Conservation (phyloP, 1,284 basidiomycete species). For the Ceratobasidium sp. region DNA sequence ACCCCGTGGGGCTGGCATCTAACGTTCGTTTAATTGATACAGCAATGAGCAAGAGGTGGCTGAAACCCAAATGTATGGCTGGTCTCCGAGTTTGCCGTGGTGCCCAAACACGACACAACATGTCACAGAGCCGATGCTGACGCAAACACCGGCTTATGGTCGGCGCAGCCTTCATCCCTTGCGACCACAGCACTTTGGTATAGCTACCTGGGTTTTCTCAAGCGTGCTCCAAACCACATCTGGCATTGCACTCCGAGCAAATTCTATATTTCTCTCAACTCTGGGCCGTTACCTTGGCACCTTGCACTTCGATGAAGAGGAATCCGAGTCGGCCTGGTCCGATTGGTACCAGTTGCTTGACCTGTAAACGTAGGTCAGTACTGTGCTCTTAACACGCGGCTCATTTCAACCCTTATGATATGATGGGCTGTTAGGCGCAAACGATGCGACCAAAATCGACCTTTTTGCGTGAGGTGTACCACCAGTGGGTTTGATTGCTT, state of each 20-base stretch:
- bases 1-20: too few relatives aligned
- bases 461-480: slow-evolving; percentile 19
- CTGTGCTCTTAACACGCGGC: not conserved
- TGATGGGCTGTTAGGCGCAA: slow-evolving; percentile 10
- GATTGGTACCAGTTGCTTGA: slow-evolving; percentile 35
- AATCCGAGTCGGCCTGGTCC: slow-evolving; percentile 31
- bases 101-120: not conserved
- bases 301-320: slow-evolving; percentile 1
- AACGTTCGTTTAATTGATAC: too few relatives aligned
- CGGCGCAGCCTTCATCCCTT: not conserved
- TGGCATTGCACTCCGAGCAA: not conserved
- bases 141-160: not conserved
- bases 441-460: slow-evolving; percentile 21
- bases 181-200: not conserved
- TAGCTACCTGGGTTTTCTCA: not conserved
- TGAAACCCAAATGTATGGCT: too few relatives aligned
- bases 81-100: too few relatives aligned
- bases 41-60: too few relatives aligned
- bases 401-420: not conserved
- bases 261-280: not conserved
- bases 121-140: not conserved
- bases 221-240: not conserved
- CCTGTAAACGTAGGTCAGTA: slow-evolving; percentile 41
- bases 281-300: slow-evolving; percentile 6
- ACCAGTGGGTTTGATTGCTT: slow-evolving; percentile 18